phyloP scores from a whole-genome alignment of 768 basidiomycete species.

The Cubamyces sp. region DNA sequence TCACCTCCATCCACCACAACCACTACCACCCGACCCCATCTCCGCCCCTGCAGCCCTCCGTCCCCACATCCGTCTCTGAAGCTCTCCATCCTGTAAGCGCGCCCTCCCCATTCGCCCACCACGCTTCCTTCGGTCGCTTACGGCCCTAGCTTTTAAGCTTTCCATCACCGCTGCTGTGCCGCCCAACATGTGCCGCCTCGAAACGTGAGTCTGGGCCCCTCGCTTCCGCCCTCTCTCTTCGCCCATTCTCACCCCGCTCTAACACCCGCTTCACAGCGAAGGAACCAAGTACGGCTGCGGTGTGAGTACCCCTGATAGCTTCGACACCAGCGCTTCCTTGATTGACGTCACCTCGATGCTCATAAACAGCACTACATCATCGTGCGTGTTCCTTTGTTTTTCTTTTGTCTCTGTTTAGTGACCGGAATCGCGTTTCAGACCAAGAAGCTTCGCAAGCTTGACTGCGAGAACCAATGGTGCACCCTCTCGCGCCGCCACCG shows the following conservation, averaged over 20 bases:
- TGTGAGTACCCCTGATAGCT: conserved; percentile 30
- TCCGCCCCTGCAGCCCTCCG: conserved; percentile 20
- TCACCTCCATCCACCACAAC: conserved; percentile 7
- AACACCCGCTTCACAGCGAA: conserved; percentile 51
- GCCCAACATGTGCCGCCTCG: conserved; percentile 42
- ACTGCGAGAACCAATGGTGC: conserved; percentile 55
- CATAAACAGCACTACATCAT: conserved; percentile 66
- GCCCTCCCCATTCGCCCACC: conserved; percentile 17
- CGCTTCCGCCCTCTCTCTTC: conserved; percentile 17
- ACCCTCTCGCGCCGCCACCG: conserved; percentile 45
- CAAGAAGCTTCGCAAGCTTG: conserved; percentile 51
- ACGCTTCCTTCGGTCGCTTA: conserved; percentile 21
- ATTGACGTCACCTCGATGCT: conserved; percentile 30
- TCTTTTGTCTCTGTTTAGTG: conserved; percentile 15
- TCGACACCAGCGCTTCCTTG: conserved; percentile 14
- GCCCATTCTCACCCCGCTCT: conserved; percentile 32
- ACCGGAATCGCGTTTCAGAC: conserved; percentile 44
- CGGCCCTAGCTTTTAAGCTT: conserved; percentile 22
- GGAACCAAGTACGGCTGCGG: conserved; percentile 79
- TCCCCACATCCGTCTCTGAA: conserved; percentile 17
- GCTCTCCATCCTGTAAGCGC: conserved; percentile 20
- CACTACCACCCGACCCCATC: conserved; percentile 17
- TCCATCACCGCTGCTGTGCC: conserved; percentile 24
- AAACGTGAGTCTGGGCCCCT: conserved; percentile 37
- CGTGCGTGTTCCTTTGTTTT: conserved; percentile 44